Base-by-base conservation (phyloP, 73 alveolate species). In the Paramecium sexaurelia region DNA sequence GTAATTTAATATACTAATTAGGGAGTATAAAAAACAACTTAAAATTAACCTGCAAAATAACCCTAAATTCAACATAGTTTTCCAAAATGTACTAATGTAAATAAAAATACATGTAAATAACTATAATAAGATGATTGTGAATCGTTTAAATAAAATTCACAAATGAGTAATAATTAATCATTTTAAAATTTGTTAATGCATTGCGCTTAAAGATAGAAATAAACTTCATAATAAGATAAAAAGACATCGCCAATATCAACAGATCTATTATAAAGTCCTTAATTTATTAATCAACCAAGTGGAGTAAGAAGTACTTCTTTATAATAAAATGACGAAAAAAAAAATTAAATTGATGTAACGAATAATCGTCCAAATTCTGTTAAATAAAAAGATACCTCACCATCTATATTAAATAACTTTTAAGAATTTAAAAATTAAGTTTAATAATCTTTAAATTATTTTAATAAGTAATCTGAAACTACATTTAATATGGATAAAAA, bases 401-500 rank as follows among this genome's bases (percentile, higher is more conserved):
- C 67, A 29, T 61, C 83, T 22, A 26, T 61, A 7, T 61, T 61
- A 61, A 61, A 5, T 26, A 61, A 61, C 26, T 61, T 61, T 61
- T 61, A 61, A 32, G 90, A 78, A 26, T 78, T 78, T 78, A 78
- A 78, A 45, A 40, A 78, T 26, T 43, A 78, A 78, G 90, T 78
- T 19, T 45, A 78, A 43, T 33, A 78, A 40, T 78, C 90, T 8
- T 39, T 78, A 29, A 41, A 78, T 78, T 78, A 78, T 39, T 78
- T 78, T 43, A 78, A 78, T 26, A 78, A 78, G 24, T 11, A 78
- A 20, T 41, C 68, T 9, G 90, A 78, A 78, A 24, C 66, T 36
- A 35, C 35, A 7, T 17, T 39, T 26, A 61, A 32, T 32, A 61
- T 61, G 43, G 83, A 61, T 61, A 29, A 26, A 32, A 3, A 61